Conservation (phyloP, 768 basidiomycete species). For the Solioccasus polychromus region DNA sequence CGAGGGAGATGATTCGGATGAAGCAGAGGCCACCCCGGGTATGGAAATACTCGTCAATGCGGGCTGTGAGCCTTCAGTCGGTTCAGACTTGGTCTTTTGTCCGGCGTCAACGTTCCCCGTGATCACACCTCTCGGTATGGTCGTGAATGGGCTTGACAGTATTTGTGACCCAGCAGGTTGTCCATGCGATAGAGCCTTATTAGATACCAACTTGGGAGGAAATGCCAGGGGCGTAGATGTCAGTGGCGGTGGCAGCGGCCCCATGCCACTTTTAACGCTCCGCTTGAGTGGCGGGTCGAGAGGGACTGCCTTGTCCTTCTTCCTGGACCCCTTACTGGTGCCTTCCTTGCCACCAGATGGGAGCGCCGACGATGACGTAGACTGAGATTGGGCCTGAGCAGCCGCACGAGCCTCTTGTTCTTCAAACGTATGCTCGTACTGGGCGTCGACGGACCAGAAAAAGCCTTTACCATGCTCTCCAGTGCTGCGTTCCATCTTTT, state of each 20-base stretch:
- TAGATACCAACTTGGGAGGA: conserved; percentile 33
- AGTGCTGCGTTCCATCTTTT: conserved; percentile 82
- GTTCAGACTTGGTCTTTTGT: conserved; percentile 8
- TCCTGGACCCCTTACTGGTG: conserved; percentile 35
- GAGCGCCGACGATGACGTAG: conserved; percentile 19
- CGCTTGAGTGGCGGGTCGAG: conserved; percentile 67
- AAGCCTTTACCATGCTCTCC: conserved; percentile 90
- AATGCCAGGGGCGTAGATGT: conserved; percentile 61
- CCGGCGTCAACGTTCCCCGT: background rate
- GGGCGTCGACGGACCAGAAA: conserved; percentile 88
- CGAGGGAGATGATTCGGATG: conserved; percentile 5
- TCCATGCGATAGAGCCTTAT: background rate
- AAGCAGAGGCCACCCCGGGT: background rate
- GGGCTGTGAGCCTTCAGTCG: too few relatives aligned
- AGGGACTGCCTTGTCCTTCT: conserved; percentile 56
- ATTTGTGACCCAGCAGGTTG: conserved; percentile 4
- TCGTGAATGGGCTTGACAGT: conserved; percentile 2
- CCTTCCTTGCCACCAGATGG: conserved; percentile 36
- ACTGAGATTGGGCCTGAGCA: conserved; percentile 30
- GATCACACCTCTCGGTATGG: background rate
- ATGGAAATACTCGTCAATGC: conserved; percentile 23
- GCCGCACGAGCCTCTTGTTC: conserved; percentile 60
- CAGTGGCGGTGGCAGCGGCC: conserved; percentile 63
- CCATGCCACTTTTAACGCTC: conserved; percentile 61
- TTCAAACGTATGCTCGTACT: conserved; percentile 62